phyloP scores from a whole-genome alignment of 345 rosid species.

The Hevea brasiliensis region DNA sequence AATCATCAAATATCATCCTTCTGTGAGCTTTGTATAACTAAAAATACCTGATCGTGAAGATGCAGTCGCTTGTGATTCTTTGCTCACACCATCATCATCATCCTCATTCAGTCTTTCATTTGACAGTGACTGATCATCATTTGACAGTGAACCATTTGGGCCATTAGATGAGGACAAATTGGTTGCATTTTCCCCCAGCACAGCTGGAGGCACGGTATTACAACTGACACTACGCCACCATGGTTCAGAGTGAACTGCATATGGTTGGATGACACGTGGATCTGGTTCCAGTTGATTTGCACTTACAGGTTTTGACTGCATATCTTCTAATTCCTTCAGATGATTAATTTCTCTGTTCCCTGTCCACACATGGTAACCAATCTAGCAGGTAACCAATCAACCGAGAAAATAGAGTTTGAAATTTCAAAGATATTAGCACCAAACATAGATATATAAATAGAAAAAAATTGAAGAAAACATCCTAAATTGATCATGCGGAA shows the following conservation, averaged over 20 bases:
- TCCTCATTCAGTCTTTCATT: constrained; percentile 58
- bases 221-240: constrained; percentile 74
- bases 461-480: too few relatives aligned
- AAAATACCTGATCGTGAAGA: constrained; percentile 59
- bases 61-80: constrained; percentile 58
- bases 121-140: constrained; percentile 58
- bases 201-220: constrained; percentile 42
- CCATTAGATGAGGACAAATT: constrained; percentile 66
- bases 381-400: too few relatives aligned
- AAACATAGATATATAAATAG: too few relatives aligned
- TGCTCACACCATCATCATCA: constrained; percentile 44
- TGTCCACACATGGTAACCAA: not conserved
- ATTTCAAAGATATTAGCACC: too few relatives aligned
- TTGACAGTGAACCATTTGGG: constrained; percentile 61
- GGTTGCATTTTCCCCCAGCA: constrained; percentile 43
- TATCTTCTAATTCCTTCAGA: constrained; percentile 40
- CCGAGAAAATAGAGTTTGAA: too few relatives aligned
- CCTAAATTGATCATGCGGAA: too few relatives aligned
- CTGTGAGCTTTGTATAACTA: not conserved
- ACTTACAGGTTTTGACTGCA: constrained; percentile 64
- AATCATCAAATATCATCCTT: not conserved
- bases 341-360: constrained; percentile 10
- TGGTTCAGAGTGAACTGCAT: constrained; percentile 54
- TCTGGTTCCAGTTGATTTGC: constrained; percentile 44
- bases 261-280: constrained; percentile 41